Conservation (phyloP, 208 protist species). For the Crithidia bombi region DNA sequence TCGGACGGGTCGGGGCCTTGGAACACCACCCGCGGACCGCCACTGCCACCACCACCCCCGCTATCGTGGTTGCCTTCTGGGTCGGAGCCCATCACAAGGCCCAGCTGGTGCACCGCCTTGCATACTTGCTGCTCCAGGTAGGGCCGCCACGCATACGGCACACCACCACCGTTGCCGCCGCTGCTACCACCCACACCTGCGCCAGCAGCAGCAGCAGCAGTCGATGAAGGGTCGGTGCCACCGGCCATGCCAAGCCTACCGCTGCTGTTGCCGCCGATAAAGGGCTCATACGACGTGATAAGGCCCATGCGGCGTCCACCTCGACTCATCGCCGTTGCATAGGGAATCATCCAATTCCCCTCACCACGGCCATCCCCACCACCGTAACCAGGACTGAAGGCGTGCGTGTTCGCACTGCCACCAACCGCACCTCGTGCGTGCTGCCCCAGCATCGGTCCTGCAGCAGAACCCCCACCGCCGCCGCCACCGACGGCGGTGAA, state of each 20-base stretch:
- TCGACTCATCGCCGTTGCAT: constrained; percentile 48
- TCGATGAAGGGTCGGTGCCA: not conserved
- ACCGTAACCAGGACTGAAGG: not conserved
- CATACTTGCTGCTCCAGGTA: constrained; percentile 49
- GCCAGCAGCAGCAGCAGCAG: not conserved
- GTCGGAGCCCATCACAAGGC: constrained; percentile 24
- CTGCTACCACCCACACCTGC: not conserved
- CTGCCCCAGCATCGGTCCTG: not conserved
- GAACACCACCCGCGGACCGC: constrained; percentile 18
- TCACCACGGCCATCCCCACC: not conserved
- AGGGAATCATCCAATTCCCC: constrained; percentile 27
- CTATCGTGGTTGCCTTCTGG: not conserved
- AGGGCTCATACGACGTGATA: constrained; percentile 65
- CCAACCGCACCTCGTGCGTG: constrained; percentile 23
- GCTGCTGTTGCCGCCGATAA: not conserved
- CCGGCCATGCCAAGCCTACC: not conserved
- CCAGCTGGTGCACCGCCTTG: constrained; percentile 36
- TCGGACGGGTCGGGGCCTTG: constrained; percentile 15
- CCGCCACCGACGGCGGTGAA: constrained; percentile 12
- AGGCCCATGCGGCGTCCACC: constrained; percentile 61
- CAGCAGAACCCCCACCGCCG: constrained; percentile 11
- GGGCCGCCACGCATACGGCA: constrained; percentile 26
- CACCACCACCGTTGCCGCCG: not conserved
- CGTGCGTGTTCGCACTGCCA: not conserved
- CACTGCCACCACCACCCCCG: not conserved